phyloP scores from a whole-genome alignment of 148 eudicot species.

The Polygonum aviculare region DNA sequence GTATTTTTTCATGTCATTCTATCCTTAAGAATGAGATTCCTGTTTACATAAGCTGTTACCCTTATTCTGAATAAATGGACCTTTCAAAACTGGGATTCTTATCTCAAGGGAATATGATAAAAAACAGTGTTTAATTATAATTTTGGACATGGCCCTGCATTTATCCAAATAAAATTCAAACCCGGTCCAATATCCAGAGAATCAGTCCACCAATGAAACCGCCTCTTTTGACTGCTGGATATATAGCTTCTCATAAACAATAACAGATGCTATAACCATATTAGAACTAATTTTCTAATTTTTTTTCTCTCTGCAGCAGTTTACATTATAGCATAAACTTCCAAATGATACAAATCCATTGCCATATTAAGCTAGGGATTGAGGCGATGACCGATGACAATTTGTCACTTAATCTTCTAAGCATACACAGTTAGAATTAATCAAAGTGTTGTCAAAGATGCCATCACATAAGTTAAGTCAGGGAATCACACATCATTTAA shows the following conservation, averaged over 20 bases:
- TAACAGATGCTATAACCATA: background rate
- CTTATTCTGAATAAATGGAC: no score
- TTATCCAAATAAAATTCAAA: background rate
- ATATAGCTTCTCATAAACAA: background rate
- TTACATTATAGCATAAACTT: background rate
- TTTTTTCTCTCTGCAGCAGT: background rate
- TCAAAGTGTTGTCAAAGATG: background rate
- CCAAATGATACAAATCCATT: background rate
- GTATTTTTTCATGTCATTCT: background rate
- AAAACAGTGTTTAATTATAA: background rate
- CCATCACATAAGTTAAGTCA: background rate
- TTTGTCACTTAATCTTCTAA: background rate
- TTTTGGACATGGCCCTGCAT: background rate
- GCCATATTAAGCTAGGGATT: background rate
- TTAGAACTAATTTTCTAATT: background rate
- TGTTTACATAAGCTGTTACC: no score
- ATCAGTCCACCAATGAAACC: background rate
- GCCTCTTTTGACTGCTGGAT: background rate
- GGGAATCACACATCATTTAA: no score
- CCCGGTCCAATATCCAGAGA: background rate
- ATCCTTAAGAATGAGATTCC: no score
- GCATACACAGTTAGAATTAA: background rate
- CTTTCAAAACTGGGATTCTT: no score
- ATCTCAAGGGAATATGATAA: no score
- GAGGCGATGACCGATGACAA: background rate